Evolutionary conservation across 148 eudicot species (phyloP).

Genomic region (Heliosperma pusillum): DNA sequence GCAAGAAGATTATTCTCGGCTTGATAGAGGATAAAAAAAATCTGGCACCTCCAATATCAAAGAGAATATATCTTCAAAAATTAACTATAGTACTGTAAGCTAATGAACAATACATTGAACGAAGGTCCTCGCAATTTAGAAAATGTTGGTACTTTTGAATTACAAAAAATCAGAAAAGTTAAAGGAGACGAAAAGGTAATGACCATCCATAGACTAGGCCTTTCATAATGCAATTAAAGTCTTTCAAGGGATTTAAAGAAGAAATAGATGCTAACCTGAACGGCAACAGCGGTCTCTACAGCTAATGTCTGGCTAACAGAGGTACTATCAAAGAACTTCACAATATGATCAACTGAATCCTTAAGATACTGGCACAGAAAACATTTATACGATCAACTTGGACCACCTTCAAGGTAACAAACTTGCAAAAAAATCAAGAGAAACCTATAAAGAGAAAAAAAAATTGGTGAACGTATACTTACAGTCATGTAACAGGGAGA

Average conservation of each 20-base stretch:
- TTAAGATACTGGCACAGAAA: slow-evolving; percentile 69
- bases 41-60: neutral
- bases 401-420: neutral
- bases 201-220: neutral
- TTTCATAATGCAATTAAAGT: neutral
- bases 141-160: neutral
- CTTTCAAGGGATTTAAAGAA: slow-evolving; percentile 8
- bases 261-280: slow-evolving; percentile 55
- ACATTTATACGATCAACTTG: neutral
- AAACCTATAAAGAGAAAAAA: neutral
- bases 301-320: slow-evolving; percentile 80
- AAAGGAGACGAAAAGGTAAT: neutral
- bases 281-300: slow-evolving; percentile 94
- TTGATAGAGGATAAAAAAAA: neutral
- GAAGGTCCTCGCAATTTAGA: neutral
- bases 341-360: slow-evolving; percentile 74
- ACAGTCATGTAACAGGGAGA: slow-evolving; percentile 97
- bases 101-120: too few species aligned
- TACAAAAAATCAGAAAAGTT: neutral
- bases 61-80: neutral
- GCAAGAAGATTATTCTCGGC: neutral
- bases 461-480: slow-evolving; percentile 26
- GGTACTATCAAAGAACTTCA: slow-evolving; percentile 73
- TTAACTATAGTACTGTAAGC: neutral
- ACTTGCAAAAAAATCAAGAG: slow-evolving; percentile 3